These are phyloP conservation scores for Gossypium gossypioides DNA, from an alignment of 441 rosid genomes.

Conservation along the genomic window DNA sequence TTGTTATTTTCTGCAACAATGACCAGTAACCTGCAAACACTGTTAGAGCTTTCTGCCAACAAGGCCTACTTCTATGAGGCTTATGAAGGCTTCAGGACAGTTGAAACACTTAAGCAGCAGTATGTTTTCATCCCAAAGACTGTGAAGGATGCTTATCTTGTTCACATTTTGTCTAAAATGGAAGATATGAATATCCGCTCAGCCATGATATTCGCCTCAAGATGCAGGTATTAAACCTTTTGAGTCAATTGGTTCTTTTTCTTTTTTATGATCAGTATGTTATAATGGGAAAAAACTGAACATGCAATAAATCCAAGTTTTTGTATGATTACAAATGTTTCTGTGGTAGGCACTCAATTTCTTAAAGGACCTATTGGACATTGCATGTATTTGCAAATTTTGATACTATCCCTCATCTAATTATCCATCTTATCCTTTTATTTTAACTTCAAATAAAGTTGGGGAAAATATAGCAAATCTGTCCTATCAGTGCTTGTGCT, in stretches of 20 bases:
- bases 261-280: not conserved
- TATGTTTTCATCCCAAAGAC: conserved; percentile 58
- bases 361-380: not conserved
- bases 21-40: conserved; percentile 59
- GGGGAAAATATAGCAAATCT: not conserved
- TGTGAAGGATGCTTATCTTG: conserved; percentile 79
- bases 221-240: conserved; percentile 60
- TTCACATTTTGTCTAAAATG: conserved; percentile 64
- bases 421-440: not conserved
- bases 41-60: conserved; percentile 73
- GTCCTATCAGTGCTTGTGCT: not conserved
- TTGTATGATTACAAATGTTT: not conserved
- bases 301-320: not conserved
- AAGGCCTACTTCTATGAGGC: conserved; percentile 91
- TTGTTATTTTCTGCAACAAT: conserved; percentile 89
- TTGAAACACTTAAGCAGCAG: conserved; percentile 76
- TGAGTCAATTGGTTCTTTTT: conserved; percentile 3
- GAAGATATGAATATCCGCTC: conserved; percentile 79
- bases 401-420: not conserved
- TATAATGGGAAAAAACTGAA: not conserved
- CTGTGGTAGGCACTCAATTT: not conserved
- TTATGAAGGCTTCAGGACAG: conserved; percentile 82
- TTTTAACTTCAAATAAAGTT: not conserved
- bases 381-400: not conserved
- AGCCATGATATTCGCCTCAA: conserved; percentile 81